These are phyloP conservation scores for Lagenaria siceraria DNA, from an alignment of 306 rosid species.

Conservation along the genomic window DNA sequence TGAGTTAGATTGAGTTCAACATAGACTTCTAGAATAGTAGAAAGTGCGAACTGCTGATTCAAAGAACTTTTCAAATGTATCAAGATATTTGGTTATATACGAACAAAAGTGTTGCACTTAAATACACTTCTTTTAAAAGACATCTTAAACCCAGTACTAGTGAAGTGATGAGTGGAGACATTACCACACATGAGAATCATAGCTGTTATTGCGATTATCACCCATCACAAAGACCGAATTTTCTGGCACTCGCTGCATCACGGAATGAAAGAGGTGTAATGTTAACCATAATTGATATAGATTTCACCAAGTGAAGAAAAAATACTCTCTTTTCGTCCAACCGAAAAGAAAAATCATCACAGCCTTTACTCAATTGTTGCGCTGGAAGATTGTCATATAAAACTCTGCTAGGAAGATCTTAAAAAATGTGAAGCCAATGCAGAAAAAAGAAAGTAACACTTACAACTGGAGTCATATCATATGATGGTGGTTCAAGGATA, in stretches of 20 bases:
- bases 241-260: constrained; percentile 68
- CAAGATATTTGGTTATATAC: not conserved
- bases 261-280: constrained; percentile 7
- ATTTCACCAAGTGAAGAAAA: not conserved
- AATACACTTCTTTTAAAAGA: not conserved
- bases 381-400: not conserved
- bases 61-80: not conserved
- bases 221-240: constrained; percentile 92
- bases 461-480: constrained; percentile 75
- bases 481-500: constrained; percentile 65
- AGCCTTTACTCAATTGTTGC: not conserved
- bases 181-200: constrained; percentile 93
- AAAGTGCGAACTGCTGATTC: not conserved
- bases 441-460: constrained; percentile 17
- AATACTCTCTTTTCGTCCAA: not conserved
- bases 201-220: constrained; percentile 96
- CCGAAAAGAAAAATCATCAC: not conserved
- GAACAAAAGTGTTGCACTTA: not conserved
- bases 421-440: not conserved
- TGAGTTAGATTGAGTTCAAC: not conserved
- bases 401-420: not conserved
- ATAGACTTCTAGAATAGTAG: not conserved
- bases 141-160: not conserved
- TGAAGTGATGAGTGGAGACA: constrained; percentile 2
- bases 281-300: not conserved